phyloP scores from a whole-genome alignment of 441 rosid genomes.

The Melastoma candidum region DNA sequence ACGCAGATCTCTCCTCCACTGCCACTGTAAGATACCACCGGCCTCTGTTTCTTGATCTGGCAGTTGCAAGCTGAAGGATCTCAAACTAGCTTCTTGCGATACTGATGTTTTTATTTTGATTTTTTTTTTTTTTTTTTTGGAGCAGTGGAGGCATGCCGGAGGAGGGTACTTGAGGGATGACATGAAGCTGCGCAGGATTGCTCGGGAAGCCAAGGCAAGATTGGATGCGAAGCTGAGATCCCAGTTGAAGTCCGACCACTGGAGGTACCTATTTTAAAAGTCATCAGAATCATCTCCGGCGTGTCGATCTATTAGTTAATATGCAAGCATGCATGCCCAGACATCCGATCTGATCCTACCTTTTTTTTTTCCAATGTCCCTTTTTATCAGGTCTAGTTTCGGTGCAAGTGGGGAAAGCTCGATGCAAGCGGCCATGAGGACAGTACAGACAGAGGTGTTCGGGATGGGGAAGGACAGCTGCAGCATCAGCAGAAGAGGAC shows the following conservation, averaged over 20 bases:
- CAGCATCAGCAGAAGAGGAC: not conserved
- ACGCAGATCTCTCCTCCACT: not conserved
- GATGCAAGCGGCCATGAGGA: too few species aligned
- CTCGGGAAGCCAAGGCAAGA: slow-evolving; percentile 15
- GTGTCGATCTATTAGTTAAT: not conserved
- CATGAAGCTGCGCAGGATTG: slow-evolving; percentile 1
- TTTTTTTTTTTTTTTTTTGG: too few species aligned
- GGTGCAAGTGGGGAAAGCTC: too few species aligned
- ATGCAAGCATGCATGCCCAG: too few species aligned
- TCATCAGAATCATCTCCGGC: not conserved
- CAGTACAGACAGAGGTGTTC: too few species aligned
- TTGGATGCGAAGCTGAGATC: slow-evolving; percentile 5
- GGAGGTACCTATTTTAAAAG: not conserved
- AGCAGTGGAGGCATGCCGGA: not conserved
- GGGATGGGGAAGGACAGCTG: not conserved
- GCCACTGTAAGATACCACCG: not conserved
- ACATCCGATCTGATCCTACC: too few species aligned
- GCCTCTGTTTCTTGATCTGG: not conserved
- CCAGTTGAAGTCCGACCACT: not conserved
- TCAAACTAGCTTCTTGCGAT: not conserved
- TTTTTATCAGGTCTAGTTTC: too few species aligned
- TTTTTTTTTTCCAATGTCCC: too few species aligned
- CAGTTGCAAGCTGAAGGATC: not conserved
- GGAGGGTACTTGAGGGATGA: not conserved
- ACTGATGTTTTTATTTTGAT: too few species aligned